Conservation (phyloP, 495 filamentous ascomycete genomes). For the Ramalina peruviana region DNA sequence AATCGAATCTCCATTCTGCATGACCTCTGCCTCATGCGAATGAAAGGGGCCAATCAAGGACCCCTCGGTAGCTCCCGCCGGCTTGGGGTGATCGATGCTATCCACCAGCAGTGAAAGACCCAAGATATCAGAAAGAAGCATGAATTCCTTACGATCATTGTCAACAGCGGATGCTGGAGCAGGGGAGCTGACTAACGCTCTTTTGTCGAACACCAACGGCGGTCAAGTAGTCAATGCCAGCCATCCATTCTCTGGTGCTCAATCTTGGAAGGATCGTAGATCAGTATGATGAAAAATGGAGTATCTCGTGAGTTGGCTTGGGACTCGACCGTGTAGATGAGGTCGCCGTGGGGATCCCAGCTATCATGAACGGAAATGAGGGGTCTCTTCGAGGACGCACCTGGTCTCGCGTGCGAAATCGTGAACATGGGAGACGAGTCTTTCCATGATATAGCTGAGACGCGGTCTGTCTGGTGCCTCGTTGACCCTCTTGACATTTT, state of each 20-base stretch:
- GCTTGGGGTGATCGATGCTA: slow-evolving; percentile 84
- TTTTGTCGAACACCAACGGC: slow-evolving; percentile 58
- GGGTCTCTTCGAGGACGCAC: too few species aligned
- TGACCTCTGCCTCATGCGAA: slow-evolving; percentile 66
- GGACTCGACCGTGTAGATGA: too few species aligned
- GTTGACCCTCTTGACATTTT: slow-evolving; percentile 61
- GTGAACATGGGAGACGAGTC: slow-evolving; percentile 66
- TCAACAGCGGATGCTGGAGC: background rate
- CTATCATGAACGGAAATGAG: too few species aligned
- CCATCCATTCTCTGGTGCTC: slow-evolving; percentile 70
- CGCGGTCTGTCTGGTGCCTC: slow-evolving; percentile 51
- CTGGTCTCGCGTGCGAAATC: slow-evolving; percentile 67
- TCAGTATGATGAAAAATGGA: too few species aligned
- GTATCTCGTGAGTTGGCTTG: too few species aligned
- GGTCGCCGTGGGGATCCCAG: too few species aligned
- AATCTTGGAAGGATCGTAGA: slow-evolving; percentile 28
- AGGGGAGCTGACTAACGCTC: slow-evolving; percentile 9
- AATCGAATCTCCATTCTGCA: slow-evolving; percentile 52
- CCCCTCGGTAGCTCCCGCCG: slow-evolving; percentile 59
- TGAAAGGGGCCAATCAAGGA: slow-evolving; percentile 90
- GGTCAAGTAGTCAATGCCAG: slow-evolving; percentile 54
- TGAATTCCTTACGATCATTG: slow-evolving; percentile 57
- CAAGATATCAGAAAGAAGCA: slow-evolving; percentile 82
- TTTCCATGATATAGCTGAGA: slow-evolving; percentile 56
- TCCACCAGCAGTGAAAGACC: slow-evolving; percentile 85